Conservation (phyloP, 2,329 filamentous ascomycete species). For the Ophiostoma sp. region DNA sequence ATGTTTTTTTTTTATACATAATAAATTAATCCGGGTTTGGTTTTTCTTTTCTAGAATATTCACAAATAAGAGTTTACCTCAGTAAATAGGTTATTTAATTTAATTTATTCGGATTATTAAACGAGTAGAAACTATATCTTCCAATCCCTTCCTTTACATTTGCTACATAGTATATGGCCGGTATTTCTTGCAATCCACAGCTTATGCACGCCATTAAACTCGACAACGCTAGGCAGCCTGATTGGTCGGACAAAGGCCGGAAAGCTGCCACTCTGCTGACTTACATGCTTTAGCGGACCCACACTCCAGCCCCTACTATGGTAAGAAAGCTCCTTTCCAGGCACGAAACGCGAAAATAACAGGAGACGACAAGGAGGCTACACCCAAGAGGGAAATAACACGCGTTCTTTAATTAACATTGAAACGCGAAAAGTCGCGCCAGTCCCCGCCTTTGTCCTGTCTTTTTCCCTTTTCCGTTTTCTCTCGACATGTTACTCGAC, state of each 20-base stretch:
- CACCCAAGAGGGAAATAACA: background rate
- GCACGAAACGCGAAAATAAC: constrained; percentile 8
- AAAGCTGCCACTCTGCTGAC: background rate
- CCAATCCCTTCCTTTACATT: background rate
- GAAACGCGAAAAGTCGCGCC: constrained; percentile 16
- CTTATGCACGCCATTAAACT: constrained; percentile 5
- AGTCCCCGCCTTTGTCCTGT: background rate
- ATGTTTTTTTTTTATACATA: too few species aligned
- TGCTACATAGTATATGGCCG: background rate
- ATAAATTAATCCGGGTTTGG: too few species aligned
- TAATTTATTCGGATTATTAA: too few species aligned
- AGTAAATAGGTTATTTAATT: too few species aligned
- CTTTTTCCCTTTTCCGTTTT: background rate
- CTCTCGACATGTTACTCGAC: background rate
- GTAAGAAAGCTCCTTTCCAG: background rate
- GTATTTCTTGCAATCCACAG: too few species aligned
- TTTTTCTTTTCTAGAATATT: too few species aligned
- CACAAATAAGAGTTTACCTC: too few species aligned
- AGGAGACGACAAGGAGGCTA: background rate
- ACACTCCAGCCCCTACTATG: background rate
- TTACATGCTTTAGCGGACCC: constrained; percentile 13
- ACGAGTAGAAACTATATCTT: too few species aligned
- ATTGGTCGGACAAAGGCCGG: background rate
- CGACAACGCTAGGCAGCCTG: background rate
- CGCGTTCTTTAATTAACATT: constrained; percentile 5